Conservation (phyloP, 495 filamentous ascomycete genomes). For the Aspergillus incahuasiensis region DNA sequence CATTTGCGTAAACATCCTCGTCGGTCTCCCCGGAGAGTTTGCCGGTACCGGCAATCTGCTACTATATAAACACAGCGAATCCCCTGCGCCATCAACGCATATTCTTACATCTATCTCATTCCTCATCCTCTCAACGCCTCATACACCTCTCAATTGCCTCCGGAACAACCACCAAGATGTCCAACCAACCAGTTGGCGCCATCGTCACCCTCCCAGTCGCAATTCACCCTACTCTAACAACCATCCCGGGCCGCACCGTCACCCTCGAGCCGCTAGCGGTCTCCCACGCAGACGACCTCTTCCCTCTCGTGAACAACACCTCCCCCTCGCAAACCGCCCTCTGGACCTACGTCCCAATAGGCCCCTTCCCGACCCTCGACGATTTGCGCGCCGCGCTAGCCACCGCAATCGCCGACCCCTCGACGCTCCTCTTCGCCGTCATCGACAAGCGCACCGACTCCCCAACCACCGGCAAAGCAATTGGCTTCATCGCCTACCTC, state of each 20-base stretch:
- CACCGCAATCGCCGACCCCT: conserved; percentile 29
- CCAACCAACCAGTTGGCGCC: neutral
- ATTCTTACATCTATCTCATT: no score
- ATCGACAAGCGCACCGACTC: conserved; percentile 20
- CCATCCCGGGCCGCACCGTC: conserved; percentile 34
- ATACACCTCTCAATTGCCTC: neutral
- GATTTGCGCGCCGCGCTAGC: conserved; percentile 23
- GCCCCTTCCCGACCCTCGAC: conserved; percentile 31
- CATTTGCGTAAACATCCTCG: no score
- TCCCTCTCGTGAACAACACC: conserved; percentile 30
- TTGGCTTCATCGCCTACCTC: conserved; percentile 44
- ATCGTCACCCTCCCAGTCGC: conserved; percentile 19
- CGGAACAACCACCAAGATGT: neutral
- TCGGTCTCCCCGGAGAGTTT: no score
- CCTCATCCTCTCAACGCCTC: no score
- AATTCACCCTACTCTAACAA: conserved; percentile 19
- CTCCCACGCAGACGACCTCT: conserved; percentile 38
- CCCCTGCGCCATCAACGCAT: no score
- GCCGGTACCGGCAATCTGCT: no score
- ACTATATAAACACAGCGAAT: no score
- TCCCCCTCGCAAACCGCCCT: conserved; percentile 26
- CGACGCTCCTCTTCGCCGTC: conserved; percentile 42
- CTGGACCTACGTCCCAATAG: conserved; percentile 46
- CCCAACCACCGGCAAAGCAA: conserved; percentile 16
- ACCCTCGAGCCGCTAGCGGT: conserved; percentile 32